Evolutionary conservation across 192 early-diverging fungal genomes (phyloP).

Genomic region (Coemansia sp.): DNA sequence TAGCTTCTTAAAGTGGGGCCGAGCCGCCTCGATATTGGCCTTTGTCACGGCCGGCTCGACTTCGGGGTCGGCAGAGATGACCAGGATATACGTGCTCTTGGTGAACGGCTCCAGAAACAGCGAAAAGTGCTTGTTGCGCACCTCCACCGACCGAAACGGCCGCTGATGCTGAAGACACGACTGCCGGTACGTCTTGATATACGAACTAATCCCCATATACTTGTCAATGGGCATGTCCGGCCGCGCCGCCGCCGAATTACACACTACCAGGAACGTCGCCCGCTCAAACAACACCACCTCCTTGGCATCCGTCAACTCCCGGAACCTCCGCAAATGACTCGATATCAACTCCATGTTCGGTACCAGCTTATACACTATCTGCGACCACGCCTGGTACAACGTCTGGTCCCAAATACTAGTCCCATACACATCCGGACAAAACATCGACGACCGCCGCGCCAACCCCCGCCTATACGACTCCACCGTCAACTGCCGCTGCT

Average conservation of each 20-base stretch:
- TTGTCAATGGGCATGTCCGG: neutral
- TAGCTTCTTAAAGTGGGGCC: conserved; percentile 28
- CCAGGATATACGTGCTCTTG: conserved; percentile 49
- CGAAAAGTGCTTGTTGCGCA: conserved; percentile 57
- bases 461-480: conserved; percentile 24
- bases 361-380: conserved; percentile 91
- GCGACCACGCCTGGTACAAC: conserved; percentile 81
- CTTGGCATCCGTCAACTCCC: conserved; percentile 78
- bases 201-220: conserved; percentile 34
- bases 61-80: conserved; percentile 39
- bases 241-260: conserved; percentile 14
- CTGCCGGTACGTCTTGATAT: conserved; percentile 40
- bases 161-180: conserved; percentile 52
- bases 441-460: conserved; percentile 18
- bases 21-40: conserved; percentile 38
- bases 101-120: conserved; percentile 50
- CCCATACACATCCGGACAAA: conserved; percentile 22
- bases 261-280: conserved; percentile 93
- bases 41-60: conserved; percentile 48
- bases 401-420: conserved; percentile 39
- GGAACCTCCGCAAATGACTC: conserved; percentile 71
- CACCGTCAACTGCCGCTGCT: conserved; percentile 51
- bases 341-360: conserved; percentile 85
- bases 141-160: conserved; percentile 83
- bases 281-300: conserved; percentile 95